Evolutionary conservation across 306 rosid genomes (phyloP).

Genomic region (Lagenaria siceraria): DNA sequence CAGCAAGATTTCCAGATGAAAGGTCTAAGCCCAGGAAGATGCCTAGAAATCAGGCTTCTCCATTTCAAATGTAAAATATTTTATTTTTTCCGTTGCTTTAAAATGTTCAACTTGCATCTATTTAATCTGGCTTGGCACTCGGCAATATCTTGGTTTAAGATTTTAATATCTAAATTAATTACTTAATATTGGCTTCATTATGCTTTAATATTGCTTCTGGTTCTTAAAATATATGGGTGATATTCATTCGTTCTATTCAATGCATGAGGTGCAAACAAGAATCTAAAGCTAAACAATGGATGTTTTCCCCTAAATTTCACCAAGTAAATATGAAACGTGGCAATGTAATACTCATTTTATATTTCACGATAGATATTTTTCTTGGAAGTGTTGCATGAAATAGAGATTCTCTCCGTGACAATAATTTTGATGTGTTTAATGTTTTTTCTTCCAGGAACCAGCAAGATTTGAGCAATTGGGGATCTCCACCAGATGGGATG

Average conservation of each 20-base stretch:
- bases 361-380: neutral
- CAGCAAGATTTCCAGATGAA: conserved; percentile 56
- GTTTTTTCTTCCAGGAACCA: conserved; percentile 26
- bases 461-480: conserved; percentile 17
- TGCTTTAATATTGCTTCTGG: neutral
- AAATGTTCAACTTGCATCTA: neutral
- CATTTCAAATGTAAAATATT: conserved; percentile 16
- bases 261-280: neutral
- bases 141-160: neutral
- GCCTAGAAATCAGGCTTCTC: conserved; percentile 11
- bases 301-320: neutral
- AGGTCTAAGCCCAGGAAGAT: conserved; percentile 29
- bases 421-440: conserved; percentile 7
- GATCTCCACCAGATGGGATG: conserved; percentile 16
- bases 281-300: neutral
- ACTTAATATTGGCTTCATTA: neutral
- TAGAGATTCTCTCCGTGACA: neutral
- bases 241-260: neutral
- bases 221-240: neutral
- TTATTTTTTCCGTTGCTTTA: neutral
- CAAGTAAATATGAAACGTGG: neutral
- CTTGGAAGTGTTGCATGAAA: neutral
- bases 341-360: neutral
- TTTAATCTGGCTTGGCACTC: neutral
- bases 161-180: neutral